Base-by-base conservation (phyloP, 306 rosid genomes). In the Trifolium repens region DNA sequence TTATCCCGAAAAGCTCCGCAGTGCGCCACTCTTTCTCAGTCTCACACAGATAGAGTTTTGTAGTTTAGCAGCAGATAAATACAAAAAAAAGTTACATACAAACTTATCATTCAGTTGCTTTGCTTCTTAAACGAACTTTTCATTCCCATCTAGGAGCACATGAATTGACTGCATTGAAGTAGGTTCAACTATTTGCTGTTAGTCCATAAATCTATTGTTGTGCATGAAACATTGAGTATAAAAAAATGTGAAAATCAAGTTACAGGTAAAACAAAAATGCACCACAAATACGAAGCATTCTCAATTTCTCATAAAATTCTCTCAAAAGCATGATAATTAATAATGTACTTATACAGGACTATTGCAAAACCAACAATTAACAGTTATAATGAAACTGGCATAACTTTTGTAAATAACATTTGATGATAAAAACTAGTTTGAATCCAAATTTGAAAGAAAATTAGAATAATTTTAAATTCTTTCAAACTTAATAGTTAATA, bases 191-290 rank as follows among this genome's bases (percentile, higher is more conserved):
- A 49, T 14, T 15, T 49, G 54, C 7, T 5, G 22, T 15, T 50
- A 15, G 9, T 50, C 55, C 60, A 53, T 53, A 16, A 17, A 8
- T 17, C 13, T 4, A 19, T 3, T 7, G 60, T 53, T 53, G 60
- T 53, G 30, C 60, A 30, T 9, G 30, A 53, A 53, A 17, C 60
- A 17, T 53, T 53, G 30, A 53, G 10, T 8, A 17, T 57, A 57
- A 57, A 10, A 57, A 57, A 57, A 22, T 22, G 62, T 57, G 62
- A 57, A 24, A 57, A 57, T 22, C 13, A 57, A 57, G 63, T 57
- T 19, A 57, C 34, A 9, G 62, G 35, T 9, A 9, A 55, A 12
- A 57, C 32, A 57, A 57, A 19, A 57, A 24, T 57, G 63, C 32
- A 57, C 34, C 34, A 57, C 63, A 57, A 22, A 49, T 49, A 15